These are phyloP conservation scores for Celoporthe dispersa DNA, from an alignment of 2,329 filamentous ascomycete genomes.

Conservation along the genomic window DNA sequence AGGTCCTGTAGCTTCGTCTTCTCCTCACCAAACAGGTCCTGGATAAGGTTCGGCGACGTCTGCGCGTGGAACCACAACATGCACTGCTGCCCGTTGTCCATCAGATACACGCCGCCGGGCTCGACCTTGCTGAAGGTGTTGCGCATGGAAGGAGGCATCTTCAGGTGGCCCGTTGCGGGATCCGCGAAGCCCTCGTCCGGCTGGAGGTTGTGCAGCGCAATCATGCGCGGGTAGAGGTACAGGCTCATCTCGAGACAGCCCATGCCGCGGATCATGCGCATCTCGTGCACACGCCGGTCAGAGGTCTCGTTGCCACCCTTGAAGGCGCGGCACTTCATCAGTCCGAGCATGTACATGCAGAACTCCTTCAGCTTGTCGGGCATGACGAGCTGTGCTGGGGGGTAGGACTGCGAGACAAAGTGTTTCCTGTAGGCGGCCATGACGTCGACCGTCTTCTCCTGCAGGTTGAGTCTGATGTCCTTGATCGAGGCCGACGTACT, in stretches of 20 bases:
- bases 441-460: constrained; percentile 91
- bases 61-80: constrained; percentile 91
- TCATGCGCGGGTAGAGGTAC: constrained; percentile 94
- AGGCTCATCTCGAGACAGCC: constrained; percentile 83
- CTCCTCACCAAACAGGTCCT: constrained; percentile 85
- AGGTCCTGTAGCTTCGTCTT: constrained; percentile 73
- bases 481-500: constrained; percentile 74
- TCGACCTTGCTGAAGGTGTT: constrained; percentile 88
- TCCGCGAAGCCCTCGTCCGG: constrained; percentile 93
- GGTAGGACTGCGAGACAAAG: constrained; percentile 79
- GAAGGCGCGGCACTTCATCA: constrained; percentile 90
- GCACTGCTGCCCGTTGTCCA: constrained; percentile 93
- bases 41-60: constrained; percentile 87
- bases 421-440: constrained; percentile 92
- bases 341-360: constrained; percentile 90
- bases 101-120: constrained; percentile 89
- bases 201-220: constrained; percentile 86
- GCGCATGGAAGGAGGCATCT: constrained; percentile 79
- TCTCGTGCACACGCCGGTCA: constrained; percentile 87
- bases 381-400: constrained; percentile 89
- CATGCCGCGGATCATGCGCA: constrained; percentile 88
- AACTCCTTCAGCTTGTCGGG: constrained; percentile 97
- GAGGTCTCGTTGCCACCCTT: constrained; percentile 91
- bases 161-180: constrained; percentile 79
- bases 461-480: constrained; percentile 80